Evolutionary conservation across 2,329 filamentous ascomycete species (phyloP), one percentile per base, ranked within the genome.

Genomic region (Penicillium sclerotigenum): DNA sequence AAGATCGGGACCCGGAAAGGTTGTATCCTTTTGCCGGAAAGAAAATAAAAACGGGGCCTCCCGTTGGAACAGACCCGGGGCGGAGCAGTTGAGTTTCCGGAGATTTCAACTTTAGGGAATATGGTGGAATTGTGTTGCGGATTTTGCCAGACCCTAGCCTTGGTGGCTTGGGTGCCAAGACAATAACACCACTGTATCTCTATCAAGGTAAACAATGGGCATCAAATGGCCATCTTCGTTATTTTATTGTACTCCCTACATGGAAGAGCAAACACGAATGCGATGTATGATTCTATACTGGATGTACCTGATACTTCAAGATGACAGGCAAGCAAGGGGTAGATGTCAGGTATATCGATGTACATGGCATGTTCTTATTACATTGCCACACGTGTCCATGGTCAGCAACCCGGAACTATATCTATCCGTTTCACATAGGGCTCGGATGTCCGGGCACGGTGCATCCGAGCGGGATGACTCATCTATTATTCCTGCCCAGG

Each of bases 391-490:
- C 48, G 48, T 51, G 47, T 50, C 4, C 8, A 20, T 2, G n/a
- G 18, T 36, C 20, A 29, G 24, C 20, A 29, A 16, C 24, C 6
- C 47, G 37, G 37, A 16, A 34, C 16, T 8, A 26, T 8, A 11
- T 11, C 28, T 4, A 34, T 51, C 48, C 48, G 48, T 45, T n/a
- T 22, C 26, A 42, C 9, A 10, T 8, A 22, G 20, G 7, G 14
- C 48, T 51, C 48, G 48, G 48, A 51, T 51, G 38, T 7, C 20
- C 37, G 48, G 48, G 26, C 8, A 4, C 1, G 18, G 5, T 42
- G 37, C 28, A 51, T 51, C 48, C 48, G 48, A 20, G 28, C 28
- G 10, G 34, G 45, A 18, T 49, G 47, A 49, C 47, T 49, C 26
- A 38, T 33, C 45, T 18, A n/a, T 33, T n/a, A n/a, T 31, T 4